Evolutionary conservation across 1,284 basidiomycete species (phyloP).

Genomic region (Golubevia sp.): DNA sequence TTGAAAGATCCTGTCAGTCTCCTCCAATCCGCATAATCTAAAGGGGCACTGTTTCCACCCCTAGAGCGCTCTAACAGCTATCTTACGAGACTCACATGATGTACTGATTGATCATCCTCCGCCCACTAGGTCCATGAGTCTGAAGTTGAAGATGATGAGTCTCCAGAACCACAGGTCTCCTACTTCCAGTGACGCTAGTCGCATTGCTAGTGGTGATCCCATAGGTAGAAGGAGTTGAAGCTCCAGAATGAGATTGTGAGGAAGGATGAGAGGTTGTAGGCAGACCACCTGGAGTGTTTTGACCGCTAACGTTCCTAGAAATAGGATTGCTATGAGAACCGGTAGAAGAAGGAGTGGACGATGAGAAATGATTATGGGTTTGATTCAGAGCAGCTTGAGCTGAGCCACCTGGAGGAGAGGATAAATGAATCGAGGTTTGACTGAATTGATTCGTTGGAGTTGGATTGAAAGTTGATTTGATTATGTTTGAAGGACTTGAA

Average conservation of each 20-base stretch:
- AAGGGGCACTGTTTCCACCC: too few relatives aligned
- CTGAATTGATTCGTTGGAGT: too few relatives aligned
- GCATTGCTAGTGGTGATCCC: neutral
- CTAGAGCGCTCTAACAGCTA: too few relatives aligned
- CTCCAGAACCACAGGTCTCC: slow-evolving; percentile 14
- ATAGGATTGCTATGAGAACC: neutral
- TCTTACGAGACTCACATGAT: slow-evolving; percentile 66
- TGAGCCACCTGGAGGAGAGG: too few relatives aligned
- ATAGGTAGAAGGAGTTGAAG: neutral
- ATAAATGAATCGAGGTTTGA: too few relatives aligned
- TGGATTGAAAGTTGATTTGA: too few relatives aligned
- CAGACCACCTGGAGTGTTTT: neutral
- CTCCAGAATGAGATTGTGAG: neutral
- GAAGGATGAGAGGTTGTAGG: neutral
- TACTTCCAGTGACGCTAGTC: neutral
- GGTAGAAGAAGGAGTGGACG: neutral
- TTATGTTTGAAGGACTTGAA: too few relatives aligned
- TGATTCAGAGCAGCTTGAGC: too few relatives aligned
- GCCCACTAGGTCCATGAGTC: slow-evolving; percentile 52
- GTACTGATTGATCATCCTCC: slow-evolving; percentile 78
- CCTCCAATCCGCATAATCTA: too few relatives aligned
- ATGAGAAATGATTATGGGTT: too few relatives aligned
- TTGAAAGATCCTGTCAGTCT: too few relatives aligned
- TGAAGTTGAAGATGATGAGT: slow-evolving; percentile 46
- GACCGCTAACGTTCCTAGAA: neutral